Base-by-base conservation (phyloP, 495 filamentous ascomycete species). In the Penicillium longicatenatum region DNA sequence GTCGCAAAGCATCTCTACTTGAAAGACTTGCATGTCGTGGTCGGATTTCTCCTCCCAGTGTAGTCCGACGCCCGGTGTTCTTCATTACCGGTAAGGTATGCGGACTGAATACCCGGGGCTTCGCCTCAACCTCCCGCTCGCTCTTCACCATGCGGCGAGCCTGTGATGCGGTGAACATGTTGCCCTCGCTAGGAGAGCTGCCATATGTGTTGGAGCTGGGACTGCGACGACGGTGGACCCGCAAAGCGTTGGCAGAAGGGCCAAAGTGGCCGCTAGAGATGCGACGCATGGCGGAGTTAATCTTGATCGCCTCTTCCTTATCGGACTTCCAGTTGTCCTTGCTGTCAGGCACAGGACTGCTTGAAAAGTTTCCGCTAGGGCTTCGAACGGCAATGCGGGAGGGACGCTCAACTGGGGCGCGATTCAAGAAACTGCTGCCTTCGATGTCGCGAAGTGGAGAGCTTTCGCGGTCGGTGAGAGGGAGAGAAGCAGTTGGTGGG, bases 121-220 rank as follows among this genome's bases (percentile, higher is more conserved):
- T 84, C 64, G 65, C 73, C 54, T 81, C 79, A 8, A 58, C 31
- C 35, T 86, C 86, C 54, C 84, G 84, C 22, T 88, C 86, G 53
- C 78, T 82, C 71, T 83, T 87, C 21, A 86, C 85, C 86, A 91
- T 89, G 14, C 88, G 75, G 30, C 88, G 77, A 8, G 88, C 87
- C 56, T 89, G 86, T 17, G 82, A 82, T 24, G 87, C 84, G 6
- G 86, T 86, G 75, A 90, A 90, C 71, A 89, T 77, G 24, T 72
- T 74, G 56, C 78, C 69, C 49, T 87, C 86, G 46, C 73, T 81
- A 1, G 84, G 83, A 24, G 86, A 83, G 55, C 79, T 82, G 12
- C 80, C 73, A 19, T 81, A 68, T 21, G 78, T 77, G 6, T 70
- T 73, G 11, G 82, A 78, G 10, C 80, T 83, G 4, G 87, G 88